These are phyloP conservation scores for Globisporangium recalcitrans DNA, from an alignment of 352 stramenopile species.

Conservation along the genomic window DNA sequence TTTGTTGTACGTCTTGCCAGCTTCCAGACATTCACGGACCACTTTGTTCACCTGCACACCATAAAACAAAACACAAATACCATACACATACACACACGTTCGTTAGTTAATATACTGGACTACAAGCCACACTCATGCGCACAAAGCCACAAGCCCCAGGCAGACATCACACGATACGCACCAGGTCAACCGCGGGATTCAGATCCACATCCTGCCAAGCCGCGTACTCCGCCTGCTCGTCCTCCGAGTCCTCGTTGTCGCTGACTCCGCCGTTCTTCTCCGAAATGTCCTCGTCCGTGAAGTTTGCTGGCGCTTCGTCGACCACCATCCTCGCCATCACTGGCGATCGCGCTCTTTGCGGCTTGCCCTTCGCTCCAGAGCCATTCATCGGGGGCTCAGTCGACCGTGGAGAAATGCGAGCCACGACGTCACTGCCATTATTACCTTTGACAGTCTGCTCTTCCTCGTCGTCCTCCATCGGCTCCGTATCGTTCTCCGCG, in stretches of 20 bases:
- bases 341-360: background rate
- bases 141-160: background rate
- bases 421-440: background rate
- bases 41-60: constrained; percentile 43
- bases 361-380: background rate
- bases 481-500: constrained; percentile 17
- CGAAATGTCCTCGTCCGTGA: constrained; percentile 29
- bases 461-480: constrained; percentile 7
- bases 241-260: constrained; percentile 81
- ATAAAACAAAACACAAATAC: background rate
- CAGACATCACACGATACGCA: constrained; percentile 18
- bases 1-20: constrained; percentile 84
- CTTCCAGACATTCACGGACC: constrained; percentile 64
- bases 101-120: background rate
- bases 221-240: constrained; percentile 71
- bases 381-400: constrained; percentile 22
- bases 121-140: background rate
- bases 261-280: constrained; percentile 41
- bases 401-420: background rate
- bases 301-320: constrained; percentile 20
- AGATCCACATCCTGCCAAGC: constrained; percentile 79
- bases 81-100: background rate
- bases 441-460: constrained; percentile 5
- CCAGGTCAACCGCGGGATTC: constrained; percentile 76
- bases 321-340: background rate